phyloP scores from a whole-genome alignment of 768 basidiomycete species.

The Lentinula raphanica region DNA sequence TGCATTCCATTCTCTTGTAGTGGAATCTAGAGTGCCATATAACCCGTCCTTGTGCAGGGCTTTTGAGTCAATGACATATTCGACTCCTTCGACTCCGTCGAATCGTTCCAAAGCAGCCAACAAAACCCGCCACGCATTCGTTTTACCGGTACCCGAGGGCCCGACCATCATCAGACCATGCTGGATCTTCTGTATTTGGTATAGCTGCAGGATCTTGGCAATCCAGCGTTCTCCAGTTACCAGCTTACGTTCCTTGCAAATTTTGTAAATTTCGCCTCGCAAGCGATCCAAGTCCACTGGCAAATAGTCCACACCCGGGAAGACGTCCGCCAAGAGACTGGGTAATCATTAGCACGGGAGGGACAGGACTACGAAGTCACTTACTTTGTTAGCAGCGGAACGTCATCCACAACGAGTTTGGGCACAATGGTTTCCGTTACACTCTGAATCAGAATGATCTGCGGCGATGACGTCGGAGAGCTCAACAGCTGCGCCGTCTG shows the following conservation, averaged over 20 bases:
- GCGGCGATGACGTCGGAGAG: slow-evolving; percentile 70
- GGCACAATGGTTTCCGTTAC: slow-evolving; percentile 98
- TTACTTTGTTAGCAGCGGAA: slow-evolving; percentile 87
- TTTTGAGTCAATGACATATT: slow-evolving; percentile 98
- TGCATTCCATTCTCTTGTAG: slow-evolving; percentile 99
- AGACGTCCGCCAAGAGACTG: slow-evolving; percentile 92
- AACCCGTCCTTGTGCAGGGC: slow-evolving; percentile 98
- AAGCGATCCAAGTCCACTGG: slow-evolving; percentile 86
- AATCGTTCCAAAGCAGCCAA: slow-evolving; percentile 85
- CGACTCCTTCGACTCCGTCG: slow-evolving; percentile 86
- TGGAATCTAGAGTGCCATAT: slow-evolving; percentile 94
- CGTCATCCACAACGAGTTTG: slow-evolving; percentile 95
- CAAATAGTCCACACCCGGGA: slow-evolving; percentile 90
- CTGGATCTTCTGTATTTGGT: slow-evolving; percentile 99
- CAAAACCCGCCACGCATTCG: slow-evolving; percentile 93
- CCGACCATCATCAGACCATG: slow-evolving; percentile 99
- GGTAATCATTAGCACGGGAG: neutral
- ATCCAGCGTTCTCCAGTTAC: slow-evolving; percentile 87
- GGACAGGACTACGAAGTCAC: slow-evolving; percentile 15
- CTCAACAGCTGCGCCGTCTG: slow-evolving; percentile 37
- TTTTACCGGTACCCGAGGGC: slow-evolving; percentile 94
- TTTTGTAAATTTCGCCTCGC: slow-evolving; percentile 77
- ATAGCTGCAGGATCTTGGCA: slow-evolving; percentile 92
- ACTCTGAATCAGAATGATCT: slow-evolving; percentile 96
- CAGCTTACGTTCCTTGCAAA: slow-evolving; percentile 84